Evolutionary conservation across 1,284 basidiomycete genomes (phyloP).

Genomic region (Sporisorium graminicola): DNA sequence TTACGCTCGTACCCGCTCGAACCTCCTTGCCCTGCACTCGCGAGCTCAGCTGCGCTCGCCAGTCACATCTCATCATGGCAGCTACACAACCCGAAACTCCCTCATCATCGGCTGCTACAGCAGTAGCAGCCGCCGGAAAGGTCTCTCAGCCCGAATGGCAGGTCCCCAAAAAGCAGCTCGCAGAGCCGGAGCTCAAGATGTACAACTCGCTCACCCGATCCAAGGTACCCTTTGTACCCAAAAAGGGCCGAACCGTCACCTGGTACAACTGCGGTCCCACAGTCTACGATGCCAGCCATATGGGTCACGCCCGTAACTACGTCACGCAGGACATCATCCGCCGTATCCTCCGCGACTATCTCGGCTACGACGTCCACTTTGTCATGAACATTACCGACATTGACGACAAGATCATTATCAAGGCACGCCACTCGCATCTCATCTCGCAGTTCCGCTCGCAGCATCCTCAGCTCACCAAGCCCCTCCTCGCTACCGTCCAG

Average conservation of each 20-base stretch:
- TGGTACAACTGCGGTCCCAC: slow-evolving; percentile 99
- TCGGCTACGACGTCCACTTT: slow-evolving; percentile 96
- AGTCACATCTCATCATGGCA: slow-evolving; percentile 44
- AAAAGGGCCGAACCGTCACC: slow-evolving; percentile 85
- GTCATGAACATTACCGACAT: slow-evolving; percentile 99
- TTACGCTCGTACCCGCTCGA: not conserved
- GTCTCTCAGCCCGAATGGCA: slow-evolving; percentile 47
- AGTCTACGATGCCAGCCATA: slow-evolving; percentile 97
- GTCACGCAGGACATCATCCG: slow-evolving; percentile 96
- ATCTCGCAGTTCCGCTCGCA: slow-evolving; percentile 71
- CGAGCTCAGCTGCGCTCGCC: slow-evolving; percentile 39
- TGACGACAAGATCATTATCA: slow-evolving; percentile 88
- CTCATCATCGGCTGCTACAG: slow-evolving; percentile 11
- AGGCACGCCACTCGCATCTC: slow-evolving; percentile 72
- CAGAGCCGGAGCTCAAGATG: slow-evolving; percentile 77
- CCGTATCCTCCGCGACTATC: slow-evolving; percentile 93
- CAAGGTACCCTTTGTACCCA: slow-evolving; percentile 83
- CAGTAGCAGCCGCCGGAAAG: slow-evolving; percentile 20
- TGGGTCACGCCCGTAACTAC: slow-evolving; percentile 99
- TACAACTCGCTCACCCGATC: slow-evolving; percentile 94
- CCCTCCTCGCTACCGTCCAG: slow-evolving; percentile 56
- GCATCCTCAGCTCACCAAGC: slow-evolving; percentile 49
- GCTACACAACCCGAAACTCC: slow-evolving; percentile 38
- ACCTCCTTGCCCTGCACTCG: not conserved
- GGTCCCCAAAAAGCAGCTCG: slow-evolving; percentile 35